Base-by-base conservation (phyloP, 345 rosid species). In the Orychophragmus violaceus region DNA sequence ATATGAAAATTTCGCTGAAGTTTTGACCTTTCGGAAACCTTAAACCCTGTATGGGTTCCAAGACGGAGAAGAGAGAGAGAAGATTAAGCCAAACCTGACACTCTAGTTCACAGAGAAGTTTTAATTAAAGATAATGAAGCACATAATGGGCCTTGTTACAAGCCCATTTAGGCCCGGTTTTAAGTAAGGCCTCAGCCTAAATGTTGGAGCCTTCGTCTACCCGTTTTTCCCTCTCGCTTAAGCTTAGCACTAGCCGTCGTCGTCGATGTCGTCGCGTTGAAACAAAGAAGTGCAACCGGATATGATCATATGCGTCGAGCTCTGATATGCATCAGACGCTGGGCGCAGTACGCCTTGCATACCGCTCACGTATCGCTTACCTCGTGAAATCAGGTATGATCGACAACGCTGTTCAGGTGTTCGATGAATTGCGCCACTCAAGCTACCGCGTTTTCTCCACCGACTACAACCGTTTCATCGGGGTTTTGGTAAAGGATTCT, bases 391-490 rank as follows among this genome's bases (percentile, higher is more conserved):
- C 89, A 28, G 96, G 96, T 32, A 81, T 80, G 46, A 78, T 94
- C 70, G 91, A 88, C 53, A 79, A 82, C 19, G 97, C 99, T 66
- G 55, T 83, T 81, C 77, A 79, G 24, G 81, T 90, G 91, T 94
- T 90, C 90, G 96, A 90, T 71, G 82, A 87, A 88, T 79, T 94
- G 99, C 78, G 91, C 16, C 86, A 76, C 64, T 87, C 97, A 30
- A 75, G 80, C 59, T 87, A 86, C 75, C 93, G 92, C 30, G 80
- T 84, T 68, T 88, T 85, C 74, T 68, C 92, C 74, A 12, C 76
- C 36, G 97, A 90, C 58, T 90, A 88, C 74, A 90, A 88, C 65
- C 86, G 99, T 24, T 84, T 90, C 77, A 84, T 94, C 27, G 97
- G 97, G 41, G 91, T 88, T 18, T 71, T 94, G 11, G 74, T 94